These are phyloP conservation scores for Zoysia japonica DNA, from an alignment of 176 grass and related monocot genomes.

Conservation along the genomic window DNA sequence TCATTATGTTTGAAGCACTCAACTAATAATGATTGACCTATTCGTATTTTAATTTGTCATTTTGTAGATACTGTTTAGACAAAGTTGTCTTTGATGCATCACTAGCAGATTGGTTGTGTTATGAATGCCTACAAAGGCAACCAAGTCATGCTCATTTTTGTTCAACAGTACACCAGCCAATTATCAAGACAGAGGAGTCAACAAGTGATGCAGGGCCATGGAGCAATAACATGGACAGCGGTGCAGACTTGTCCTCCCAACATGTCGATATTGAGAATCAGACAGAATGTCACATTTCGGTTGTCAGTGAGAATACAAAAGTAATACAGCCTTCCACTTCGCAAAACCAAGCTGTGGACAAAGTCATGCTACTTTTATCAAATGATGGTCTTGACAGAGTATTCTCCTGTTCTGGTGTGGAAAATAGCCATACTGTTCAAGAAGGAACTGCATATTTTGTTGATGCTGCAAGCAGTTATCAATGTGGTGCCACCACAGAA, in stretches of 20 bases:
- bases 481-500: neutral
- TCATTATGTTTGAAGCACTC: neutral
- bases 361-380: neutral
- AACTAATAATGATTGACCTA: neutral
- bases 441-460: neutral
- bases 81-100: slow-evolving; percentile 36
- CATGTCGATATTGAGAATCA: too few species aligned
- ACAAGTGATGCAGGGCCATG: too few species aligned
- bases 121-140: slow-evolving; percentile 29
- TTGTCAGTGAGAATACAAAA: too few species aligned
- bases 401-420: slow-evolving; percentile 12
- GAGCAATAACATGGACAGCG: too few species aligned
- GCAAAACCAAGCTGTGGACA: too few species aligned
- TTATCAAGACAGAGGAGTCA: too few species aligned
- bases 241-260: too few species aligned
- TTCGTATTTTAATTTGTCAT: slow-evolving; percentile 9
- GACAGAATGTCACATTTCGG: too few species aligned
- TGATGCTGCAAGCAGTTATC: slow-evolving; percentile 5
- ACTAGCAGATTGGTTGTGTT: slow-evolving; percentile 33
- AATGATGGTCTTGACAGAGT: slow-evolving; percentile 35
- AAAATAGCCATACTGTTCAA: neutral
- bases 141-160: too few species aligned
- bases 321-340: too few species aligned
- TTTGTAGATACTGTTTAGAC: slow-evolving; percentile 45
- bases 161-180: too few species aligned